Percentiles rank a stretch among this genome's conserved stretches.
Evolutionary conservation across 495 filamentous ascomycete genomes (phyloP).

Genomic region (Hypoxylon cercidicola): DNA sequence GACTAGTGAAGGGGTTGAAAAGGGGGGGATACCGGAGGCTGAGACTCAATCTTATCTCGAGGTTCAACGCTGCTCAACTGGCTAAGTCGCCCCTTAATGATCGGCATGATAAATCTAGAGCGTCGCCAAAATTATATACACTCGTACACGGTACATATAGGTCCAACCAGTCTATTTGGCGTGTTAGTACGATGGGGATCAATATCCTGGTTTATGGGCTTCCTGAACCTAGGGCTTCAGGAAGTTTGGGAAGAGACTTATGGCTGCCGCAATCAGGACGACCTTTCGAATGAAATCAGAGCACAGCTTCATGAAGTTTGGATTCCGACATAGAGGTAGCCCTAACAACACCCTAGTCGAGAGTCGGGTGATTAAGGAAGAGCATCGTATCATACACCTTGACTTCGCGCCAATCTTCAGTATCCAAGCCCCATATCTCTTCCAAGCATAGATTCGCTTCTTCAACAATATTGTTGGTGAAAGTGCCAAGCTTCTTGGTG

Average conservation of each 20-base stretch:
- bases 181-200: slow-evolving; percentile 17
- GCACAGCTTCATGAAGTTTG: slow-evolving; percentile 52
- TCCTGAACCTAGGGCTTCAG: slow-evolving; percentile 49
- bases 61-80: slow-evolving; percentile 6
- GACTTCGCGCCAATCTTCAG: slow-evolving; percentile 52
- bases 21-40: slow-evolving; percentile 23
- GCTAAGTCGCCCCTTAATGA: slow-evolving; percentile 42
- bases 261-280: slow-evolving; percentile 45
- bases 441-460: slow-evolving; percentile 48
- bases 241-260: slow-evolving; percentile 51
- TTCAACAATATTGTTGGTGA: slow-evolving; percentile 52
- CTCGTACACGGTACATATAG: slow-evolving; percentile 49
- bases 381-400: slow-evolving; percentile 53
- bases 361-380: slow-evolving; percentile 52
- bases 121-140: slow-evolving; percentile 42
- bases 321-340: slow-evolving; percentile 55
- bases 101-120: slow-evolving; percentile 44
- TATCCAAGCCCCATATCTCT: slow-evolving; percentile 49
- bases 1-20: neutral
- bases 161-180: slow-evolving; percentile 40
- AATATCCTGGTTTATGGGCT: neutral
- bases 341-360: slow-evolving; percentile 59
- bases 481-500: slow-evolving; percentile 45
- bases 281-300: slow-evolving; percentile 52
- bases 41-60: slow-evolving; percentile 8